Base-by-base conservation (phyloP, 352 stramenopile species). In the Phytopythium litorale region DNA sequence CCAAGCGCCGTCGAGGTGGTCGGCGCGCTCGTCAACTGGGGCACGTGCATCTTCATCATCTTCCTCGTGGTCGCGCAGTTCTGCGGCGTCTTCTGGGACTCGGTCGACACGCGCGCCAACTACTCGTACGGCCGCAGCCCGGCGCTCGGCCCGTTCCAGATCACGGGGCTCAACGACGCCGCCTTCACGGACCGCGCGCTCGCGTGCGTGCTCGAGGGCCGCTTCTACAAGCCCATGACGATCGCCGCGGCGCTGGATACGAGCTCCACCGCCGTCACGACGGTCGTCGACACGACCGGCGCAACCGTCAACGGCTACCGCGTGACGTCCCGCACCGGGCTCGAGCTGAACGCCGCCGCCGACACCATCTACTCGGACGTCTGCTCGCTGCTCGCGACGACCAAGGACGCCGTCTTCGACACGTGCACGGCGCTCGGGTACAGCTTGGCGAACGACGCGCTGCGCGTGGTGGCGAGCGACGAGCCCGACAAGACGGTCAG, bases 161-260 rank as follows among this genome's bases (percentile, higher is more conserved):
- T 78, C 45, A 58, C 46, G 12, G 72, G 73, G 48, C 40, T 18
- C 38, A 84, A 84, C 57, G 76, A 87, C 56, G 76, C 78, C 40
- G 71, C 70, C 11, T 79, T 71, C 48, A 75, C 73, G 0, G 79
- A 87, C 50, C 77, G 79, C 3, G 3, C 70, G 21, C 21, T 89
- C 23, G 77, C 68, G n/a, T 87, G 79, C 54, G 65, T 72, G 4
- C 64, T 71, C 9, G 49, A 74, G 21, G 76, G 75, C 7, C 59
- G 67, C 0, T 64, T 73, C 28, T 80, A 81, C 58, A 66, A 73
- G 42, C 66, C 77, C 21, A 38, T 67, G 21, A 58, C 76, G 23
- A 64, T 87, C 8, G 72, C 67, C 32, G 58, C 70, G 16, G 62
- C 67, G 46, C 65, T 84, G 40, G 57, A 48, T 16, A 55, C 58